Conservation (phyloP, 2,329 filamentous ascomycete species). For the Berkeleyomyces basicola region DNA sequence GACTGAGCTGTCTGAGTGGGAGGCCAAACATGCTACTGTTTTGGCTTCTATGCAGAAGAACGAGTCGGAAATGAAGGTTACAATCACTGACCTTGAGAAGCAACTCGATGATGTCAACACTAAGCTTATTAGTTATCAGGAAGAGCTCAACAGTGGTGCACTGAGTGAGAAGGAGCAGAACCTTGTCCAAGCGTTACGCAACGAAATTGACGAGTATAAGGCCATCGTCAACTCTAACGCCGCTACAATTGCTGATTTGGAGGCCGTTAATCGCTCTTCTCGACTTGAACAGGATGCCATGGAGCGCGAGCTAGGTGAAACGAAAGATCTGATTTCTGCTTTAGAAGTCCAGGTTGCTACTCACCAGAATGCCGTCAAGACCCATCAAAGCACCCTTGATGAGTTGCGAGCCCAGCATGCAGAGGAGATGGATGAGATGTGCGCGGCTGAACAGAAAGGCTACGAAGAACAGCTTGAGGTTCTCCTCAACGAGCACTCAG, state of each 20-base stretch:
- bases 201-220: slow-evolving; percentile 70
- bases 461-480: slow-evolving; percentile 41
- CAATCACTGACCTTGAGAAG: slow-evolving; percentile 55
- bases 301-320: slow-evolving; percentile 41
- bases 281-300: slow-evolving; percentile 23
- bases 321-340: slow-evolving; percentile 32
- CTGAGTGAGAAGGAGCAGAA: slow-evolving; percentile 37
- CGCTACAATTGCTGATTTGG: slow-evolving; percentile 54
- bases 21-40: slow-evolving; percentile 54
- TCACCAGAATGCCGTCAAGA: slow-evolving; percentile 41
- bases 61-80: slow-evolving; percentile 55
- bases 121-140: slow-evolving; percentile 28
- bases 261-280: slow-evolving; percentile 51
- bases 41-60: slow-evolving; percentile 55
- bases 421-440: slow-evolving; percentile 33
- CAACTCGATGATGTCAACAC: slow-evolving; percentile 38
- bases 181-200: slow-evolving; percentile 45
- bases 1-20: slow-evolving; percentile 56
- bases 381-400: slow-evolving; percentile 34
- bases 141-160: slow-evolving; percentile 28
- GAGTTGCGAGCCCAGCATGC: slow-evolving; percentile 33
- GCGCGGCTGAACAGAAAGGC: slow-evolving; percentile 32
- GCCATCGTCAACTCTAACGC: slow-evolving; percentile 52
- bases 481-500: slow-evolving; percentile 44
- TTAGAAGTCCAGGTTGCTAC: slow-evolving; percentile 43